Evolutionary conservation across 2,329 filamentous ascomycete genomes (phyloP), one percentile per base, ranked within the genome.

Genomic region (Fusarium chuoi): DNA sequence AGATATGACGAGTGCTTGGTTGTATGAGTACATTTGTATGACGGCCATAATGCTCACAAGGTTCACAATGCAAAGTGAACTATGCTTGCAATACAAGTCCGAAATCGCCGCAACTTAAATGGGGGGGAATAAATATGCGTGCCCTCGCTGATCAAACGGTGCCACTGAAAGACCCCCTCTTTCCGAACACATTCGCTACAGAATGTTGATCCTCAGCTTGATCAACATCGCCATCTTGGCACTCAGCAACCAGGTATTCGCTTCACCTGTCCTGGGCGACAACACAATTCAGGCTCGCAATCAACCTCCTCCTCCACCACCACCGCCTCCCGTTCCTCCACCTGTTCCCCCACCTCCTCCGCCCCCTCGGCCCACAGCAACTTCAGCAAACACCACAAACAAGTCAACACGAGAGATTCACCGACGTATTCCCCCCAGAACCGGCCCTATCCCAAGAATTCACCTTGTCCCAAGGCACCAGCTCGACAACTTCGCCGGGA

Each of bases 181-280:
- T 14, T 11, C 22, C 2, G 7, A 51, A 49, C 0, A 33, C 8
- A 2, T 30, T 10, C 0, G 9, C 6, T 26, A 6, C n/a, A 52
- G 5, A 17, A 52, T 52, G 48, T 8, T 52, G 30, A 8, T 35
- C 7, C 3, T 11, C 17, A 35, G 26, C 48, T 20, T 52, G 17
- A 7, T 36, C 30, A 52, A 7, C 5, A 36, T 36, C 6, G 30
- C 48, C 30, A 7, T 26, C n/a, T 26, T 35, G 30, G n/a, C 12
- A n/a, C 30, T 52, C 17, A 15, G 17, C 12, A 36, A 8, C 48
- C 48, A 24, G 18, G 30, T 26, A 5, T 26, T 35, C 5, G 30
- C 48, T 5, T 20, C n/a, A 52, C n/a, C 30, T 20, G 18, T 52
- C 48, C n/a, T 7, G 2, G 48, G 22, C 30, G n/a, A 26, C 30